Conservation (phyloP, 306 rosid species). For the Sphenostylis stenocarpa region DNA sequence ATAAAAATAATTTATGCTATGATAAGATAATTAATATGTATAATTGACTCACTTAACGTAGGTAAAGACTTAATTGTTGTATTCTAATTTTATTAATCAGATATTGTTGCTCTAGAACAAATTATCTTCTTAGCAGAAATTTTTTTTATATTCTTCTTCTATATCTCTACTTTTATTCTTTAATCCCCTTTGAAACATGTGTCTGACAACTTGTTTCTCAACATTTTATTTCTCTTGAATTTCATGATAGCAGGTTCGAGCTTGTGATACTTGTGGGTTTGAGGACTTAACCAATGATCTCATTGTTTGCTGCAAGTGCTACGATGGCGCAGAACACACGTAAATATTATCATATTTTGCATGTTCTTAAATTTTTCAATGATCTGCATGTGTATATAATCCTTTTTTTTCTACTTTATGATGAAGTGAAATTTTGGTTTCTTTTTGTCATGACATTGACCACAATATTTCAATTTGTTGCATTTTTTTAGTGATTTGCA, state of each 20-base stretch:
- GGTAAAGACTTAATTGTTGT: background rate
- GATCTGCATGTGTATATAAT: too few species aligned
- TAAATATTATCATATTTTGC: constrained; percentile 20
- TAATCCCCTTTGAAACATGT: background rate
- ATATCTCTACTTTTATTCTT: background rate
- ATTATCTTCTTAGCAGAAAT: background rate
- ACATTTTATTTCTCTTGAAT: background rate
- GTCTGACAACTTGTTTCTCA: background rate
- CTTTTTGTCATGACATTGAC: too few species aligned
- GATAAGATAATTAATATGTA: too few species aligned
- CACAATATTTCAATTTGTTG: too few species aligned
- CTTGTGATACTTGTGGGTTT: constrained; percentile 47
- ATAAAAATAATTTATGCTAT: too few species aligned
- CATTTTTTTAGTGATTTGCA: background rate
- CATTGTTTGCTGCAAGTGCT: constrained; percentile 36
- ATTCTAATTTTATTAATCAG: background rate
- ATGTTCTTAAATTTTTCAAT: background rate
- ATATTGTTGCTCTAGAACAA: background rate
- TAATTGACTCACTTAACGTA: too few species aligned
- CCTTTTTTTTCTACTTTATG: too few species aligned
- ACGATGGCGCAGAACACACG: constrained; percentile 48
- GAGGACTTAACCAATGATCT: constrained; percentile 18
- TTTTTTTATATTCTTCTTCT: background rate
- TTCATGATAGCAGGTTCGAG: constrained; percentile 32
- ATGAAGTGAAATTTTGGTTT: too few species aligned